phyloP scores from a whole-genome alignment of 192 early-diverging fungal genomes.

The Cladochytrium replicatum region DNA sequence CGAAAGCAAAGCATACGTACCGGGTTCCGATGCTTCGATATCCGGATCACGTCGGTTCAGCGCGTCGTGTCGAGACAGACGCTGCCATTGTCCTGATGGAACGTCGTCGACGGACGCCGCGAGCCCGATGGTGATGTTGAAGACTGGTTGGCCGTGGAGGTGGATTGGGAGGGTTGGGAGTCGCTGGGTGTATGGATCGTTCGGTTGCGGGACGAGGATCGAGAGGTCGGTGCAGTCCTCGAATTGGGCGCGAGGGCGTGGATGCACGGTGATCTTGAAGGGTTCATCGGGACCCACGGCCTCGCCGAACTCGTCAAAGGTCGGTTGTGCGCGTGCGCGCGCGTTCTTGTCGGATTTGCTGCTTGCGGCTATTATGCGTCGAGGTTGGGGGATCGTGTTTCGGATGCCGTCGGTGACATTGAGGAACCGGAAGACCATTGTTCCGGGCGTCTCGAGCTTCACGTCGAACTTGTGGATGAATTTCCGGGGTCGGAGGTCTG shows the following conservation, averaged over 20 bases:
- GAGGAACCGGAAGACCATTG: background rate
- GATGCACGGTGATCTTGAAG: background rate
- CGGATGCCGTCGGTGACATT: background rate
- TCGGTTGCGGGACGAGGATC: background rate
- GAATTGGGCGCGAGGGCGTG: background rate
- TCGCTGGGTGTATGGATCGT: no score
- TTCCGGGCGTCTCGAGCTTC: background rate
- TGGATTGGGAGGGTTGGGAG: background rate
- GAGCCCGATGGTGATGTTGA: background rate
- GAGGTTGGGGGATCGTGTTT: background rate
- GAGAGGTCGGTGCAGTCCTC: background rate
- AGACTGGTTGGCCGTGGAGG: background rate
- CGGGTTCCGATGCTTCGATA: constrained; percentile 10
- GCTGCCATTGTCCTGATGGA: background rate
- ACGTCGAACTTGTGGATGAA: background rate
- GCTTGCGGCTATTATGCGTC: no score
- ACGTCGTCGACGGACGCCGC: background rate
- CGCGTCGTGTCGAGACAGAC: background rate
- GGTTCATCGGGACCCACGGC: background rate
- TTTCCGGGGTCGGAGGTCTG: no score
- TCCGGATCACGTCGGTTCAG: no score
- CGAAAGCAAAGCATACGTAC: constrained; percentile 20
- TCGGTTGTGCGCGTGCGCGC: no score
- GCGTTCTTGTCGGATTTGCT: no score
- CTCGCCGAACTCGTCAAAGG: background rate